Percentiles rank a stretch among this genome's conserved stretches.
These are phyloP conservation scores for Tricholoma hemisulphureum DNA, from an alignment of 768 basidiomycete species.

Conservation along the genomic window DNA sequence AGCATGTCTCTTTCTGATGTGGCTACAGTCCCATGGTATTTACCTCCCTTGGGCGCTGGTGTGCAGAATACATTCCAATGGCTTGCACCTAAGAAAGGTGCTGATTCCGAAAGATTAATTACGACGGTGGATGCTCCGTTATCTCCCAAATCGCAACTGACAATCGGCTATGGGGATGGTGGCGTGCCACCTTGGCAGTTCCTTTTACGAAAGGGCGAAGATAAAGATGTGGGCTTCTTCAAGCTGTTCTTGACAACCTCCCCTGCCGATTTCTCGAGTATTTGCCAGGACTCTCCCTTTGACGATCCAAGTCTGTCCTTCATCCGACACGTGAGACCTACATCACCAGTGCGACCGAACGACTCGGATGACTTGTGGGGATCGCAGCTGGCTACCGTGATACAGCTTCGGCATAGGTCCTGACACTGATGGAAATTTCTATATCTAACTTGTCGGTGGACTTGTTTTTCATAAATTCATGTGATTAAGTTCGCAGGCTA, in stretches of 20 bases:
- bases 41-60: constrained; percentile 28
- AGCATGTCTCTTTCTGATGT: background rate
- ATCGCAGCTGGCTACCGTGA: background rate
- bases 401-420: background rate
- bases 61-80: constrained; percentile 21
- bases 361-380: constrained; percentile 1
- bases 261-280: constrained; percentile 32
- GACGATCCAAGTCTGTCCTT: constrained; percentile 2
- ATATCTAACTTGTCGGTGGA: too few relatives aligned
- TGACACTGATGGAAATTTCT: too few relatives aligned
- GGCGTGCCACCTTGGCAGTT: constrained; percentile 33
- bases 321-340: background rate
- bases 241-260: constrained; percentile 42
- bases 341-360: background rate
- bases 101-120: constrained; percentile 19
- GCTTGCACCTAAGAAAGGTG: constrained; percentile 29
- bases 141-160: constrained; percentile 23
- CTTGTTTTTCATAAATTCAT: too few relatives aligned
- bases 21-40: constrained; percentile 25
- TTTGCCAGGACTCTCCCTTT: constrained; percentile 36
- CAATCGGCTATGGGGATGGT: constrained; percentile 42
- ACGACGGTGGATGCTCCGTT: constrained; percentile 25
- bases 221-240: constrained; percentile 41
- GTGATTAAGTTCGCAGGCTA: too few relatives aligned
- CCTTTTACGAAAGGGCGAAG: constrained; percentile 26